Evolutionary conservation across 805 yeast species (phyloP).

Genomic region (Kodamaea leandrae): DNA sequence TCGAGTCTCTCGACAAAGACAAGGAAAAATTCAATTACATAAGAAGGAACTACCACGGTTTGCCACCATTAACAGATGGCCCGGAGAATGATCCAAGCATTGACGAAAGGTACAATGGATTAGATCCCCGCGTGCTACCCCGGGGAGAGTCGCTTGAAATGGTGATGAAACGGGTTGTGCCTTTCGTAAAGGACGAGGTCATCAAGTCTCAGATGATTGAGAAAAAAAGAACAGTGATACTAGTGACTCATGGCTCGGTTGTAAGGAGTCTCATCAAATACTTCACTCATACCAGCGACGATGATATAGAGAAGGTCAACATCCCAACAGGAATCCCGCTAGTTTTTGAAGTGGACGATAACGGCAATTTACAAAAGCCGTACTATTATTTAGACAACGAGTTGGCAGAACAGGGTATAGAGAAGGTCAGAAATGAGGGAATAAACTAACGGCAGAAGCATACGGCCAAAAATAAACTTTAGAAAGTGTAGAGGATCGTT

Average conservation of each 20-base stretch:
- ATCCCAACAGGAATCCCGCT: slow-evolving; percentile 46
- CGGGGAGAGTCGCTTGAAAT: slow-evolving; percentile 39
- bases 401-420: slow-evolving; percentile 38
- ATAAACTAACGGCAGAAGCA: slow-evolving; percentile 2
- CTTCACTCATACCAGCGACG: slow-evolving; percentile 34
- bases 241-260: slow-evolving; percentile 44
- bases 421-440: slow-evolving; percentile 31
- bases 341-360: slow-evolving; percentile 38
- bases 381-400: slow-evolving; percentile 42
- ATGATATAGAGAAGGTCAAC: slow-evolving; percentile 37
- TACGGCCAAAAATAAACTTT: background rate
- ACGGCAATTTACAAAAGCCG: slow-evolving; percentile 23
- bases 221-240: slow-evolving; percentile 29
- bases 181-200: slow-evolving; percentile 31
- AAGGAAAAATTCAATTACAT: slow-evolving; percentile 36
- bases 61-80: slow-evolving; percentile 33
- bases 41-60: slow-evolving; percentile 36
- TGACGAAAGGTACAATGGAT: slow-evolving; percentile 35
- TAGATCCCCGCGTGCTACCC: slow-evolving; percentile 26
- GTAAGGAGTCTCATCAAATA: slow-evolving; percentile 42
- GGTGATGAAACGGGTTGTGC: slow-evolving; percentile 40
- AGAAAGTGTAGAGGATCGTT: background rate
- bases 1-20: slow-evolving; percentile 29
- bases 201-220: slow-evolving; percentile 22
- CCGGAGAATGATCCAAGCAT: slow-evolving; percentile 27